phyloP scores from a whole-genome alignment of 75 land plant genomes.

The Sequoia sempervirens region DNA sequence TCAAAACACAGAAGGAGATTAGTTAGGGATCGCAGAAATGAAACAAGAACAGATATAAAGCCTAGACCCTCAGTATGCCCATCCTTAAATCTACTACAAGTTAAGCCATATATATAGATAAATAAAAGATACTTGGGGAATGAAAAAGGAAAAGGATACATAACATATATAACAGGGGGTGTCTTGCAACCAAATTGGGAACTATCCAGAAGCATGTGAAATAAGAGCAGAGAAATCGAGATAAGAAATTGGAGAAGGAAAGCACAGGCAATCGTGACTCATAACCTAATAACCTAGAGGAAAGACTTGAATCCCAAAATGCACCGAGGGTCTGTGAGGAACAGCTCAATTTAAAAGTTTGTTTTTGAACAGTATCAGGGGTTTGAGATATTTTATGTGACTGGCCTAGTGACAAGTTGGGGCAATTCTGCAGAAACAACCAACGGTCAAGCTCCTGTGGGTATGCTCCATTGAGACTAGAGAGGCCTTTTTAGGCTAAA shows the following conservation, averaged over 20 bases:
- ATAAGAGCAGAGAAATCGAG: background rate
- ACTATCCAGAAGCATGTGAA: background rate
- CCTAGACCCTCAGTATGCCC: background rate
- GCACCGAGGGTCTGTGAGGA: background rate
- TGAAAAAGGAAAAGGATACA: background rate
- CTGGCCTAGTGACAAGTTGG: background rate
- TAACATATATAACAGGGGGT: background rate
- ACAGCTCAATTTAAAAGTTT: background rate
- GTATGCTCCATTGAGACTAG: background rate
- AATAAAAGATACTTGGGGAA: background rate
- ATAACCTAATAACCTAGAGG: background rate
- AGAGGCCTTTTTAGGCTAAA: background rate
- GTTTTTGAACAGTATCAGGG: background rate
- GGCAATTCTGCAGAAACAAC: background rate
- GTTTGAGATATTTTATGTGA: background rate
- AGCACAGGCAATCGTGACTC: background rate
- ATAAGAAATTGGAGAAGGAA: background rate
- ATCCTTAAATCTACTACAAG: background rate
- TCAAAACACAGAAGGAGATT: background rate
- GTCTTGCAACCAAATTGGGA: background rate
- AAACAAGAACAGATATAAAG: no score
- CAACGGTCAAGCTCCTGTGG: background rate
- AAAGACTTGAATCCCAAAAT: background rate
- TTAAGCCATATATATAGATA: background rate
- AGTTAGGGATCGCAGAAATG: no score